A percentile compares a stretch with the other conserved stretches of the same genome.
These are phyloP conservation scores for Bruguiera sexangula DNA, from an alignment of 345 rosid genomes.

Conservation along the genomic window DNA sequence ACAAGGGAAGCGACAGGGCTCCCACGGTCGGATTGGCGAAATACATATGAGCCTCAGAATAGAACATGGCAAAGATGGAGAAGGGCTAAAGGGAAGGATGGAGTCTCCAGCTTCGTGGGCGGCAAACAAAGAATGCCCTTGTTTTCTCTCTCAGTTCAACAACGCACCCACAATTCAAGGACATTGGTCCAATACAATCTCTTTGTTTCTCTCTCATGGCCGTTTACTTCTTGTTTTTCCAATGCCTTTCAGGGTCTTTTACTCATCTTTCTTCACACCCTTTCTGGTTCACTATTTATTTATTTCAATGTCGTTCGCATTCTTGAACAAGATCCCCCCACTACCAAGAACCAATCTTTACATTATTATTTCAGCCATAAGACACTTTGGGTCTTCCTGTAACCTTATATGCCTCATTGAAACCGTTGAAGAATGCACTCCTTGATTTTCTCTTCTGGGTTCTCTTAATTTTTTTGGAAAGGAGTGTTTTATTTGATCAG, in stretches of 20 bases:
- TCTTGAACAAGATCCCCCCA: background rate
- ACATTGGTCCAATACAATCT: background rate
- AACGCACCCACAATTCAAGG: too few relatives aligned
- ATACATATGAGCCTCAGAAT: too few relatives aligned
- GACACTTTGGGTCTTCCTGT: background rate
- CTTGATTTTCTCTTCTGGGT: background rate
- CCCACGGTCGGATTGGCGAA: too few relatives aligned
- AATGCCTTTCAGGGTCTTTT: background rate
- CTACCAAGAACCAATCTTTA: background rate
- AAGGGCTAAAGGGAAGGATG: too few relatives aligned
- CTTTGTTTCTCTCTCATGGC: background rate
- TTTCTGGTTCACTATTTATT: background rate
- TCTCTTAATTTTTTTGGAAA: background rate
- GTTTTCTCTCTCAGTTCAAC: background rate
- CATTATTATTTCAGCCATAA: background rate
- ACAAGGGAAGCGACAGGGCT: too few relatives aligned
- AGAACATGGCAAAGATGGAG: too few relatives aligned
- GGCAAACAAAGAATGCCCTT: too few relatives aligned
- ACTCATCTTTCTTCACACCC: background rate
- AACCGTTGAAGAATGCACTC: background rate
- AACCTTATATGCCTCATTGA: background rate
- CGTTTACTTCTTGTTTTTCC: background rate
- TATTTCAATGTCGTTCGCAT: background rate
- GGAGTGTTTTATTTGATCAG: background rate
- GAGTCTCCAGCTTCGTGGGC: too few relatives aligned